Conservation (phyloP, 306 rosid genomes). For the Geum urbanum region DNA sequence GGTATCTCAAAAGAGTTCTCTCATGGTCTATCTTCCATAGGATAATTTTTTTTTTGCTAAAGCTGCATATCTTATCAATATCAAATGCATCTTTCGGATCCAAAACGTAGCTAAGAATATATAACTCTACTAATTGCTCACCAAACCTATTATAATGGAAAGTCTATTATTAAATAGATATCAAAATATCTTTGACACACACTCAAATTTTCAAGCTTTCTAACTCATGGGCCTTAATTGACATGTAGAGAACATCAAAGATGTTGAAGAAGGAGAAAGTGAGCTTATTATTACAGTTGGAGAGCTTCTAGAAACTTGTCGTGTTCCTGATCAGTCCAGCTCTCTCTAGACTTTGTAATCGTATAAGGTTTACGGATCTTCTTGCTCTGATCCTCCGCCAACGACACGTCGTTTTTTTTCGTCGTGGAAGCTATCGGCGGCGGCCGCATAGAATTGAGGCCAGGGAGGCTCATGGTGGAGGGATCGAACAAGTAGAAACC, state of each 20-base stretch:
- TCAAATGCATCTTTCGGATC: no score
- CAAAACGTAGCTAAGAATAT: no score
- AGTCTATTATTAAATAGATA: no score
- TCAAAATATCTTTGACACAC: no score
- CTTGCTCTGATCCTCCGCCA: constrained; percentile 53
- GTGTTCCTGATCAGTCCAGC: constrained; percentile 97
- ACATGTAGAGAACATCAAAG: background rate
- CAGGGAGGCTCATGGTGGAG: constrained; percentile 46
- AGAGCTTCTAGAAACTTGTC: constrained; percentile 98
- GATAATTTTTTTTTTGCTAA: no score
- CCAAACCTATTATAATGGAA: no score
- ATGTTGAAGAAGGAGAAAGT: background rate
- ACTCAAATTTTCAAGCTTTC: no score
- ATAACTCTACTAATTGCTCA: no score
- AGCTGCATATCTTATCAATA: no score
- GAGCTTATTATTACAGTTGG: constrained; percentile 47
- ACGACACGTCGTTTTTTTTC: constrained; percentile 3
- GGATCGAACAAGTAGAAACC: constrained; percentile 63
- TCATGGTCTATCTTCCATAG: no score
- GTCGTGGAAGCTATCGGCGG: constrained; percentile 22
- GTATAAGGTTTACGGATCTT: constrained; percentile 89
- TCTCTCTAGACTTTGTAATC: constrained; percentile 88
- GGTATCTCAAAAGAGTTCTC: no score
- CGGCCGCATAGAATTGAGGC: constrained; percentile 40
- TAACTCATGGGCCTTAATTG: background rate